A percentile compares a stretch with the other conserved stretches of the same genome.
These are phyloP conservation scores for Gigaspora rosea DNA, from an alignment of 192 early-diverging fungal genomes.

Conservation along the genomic window DNA sequence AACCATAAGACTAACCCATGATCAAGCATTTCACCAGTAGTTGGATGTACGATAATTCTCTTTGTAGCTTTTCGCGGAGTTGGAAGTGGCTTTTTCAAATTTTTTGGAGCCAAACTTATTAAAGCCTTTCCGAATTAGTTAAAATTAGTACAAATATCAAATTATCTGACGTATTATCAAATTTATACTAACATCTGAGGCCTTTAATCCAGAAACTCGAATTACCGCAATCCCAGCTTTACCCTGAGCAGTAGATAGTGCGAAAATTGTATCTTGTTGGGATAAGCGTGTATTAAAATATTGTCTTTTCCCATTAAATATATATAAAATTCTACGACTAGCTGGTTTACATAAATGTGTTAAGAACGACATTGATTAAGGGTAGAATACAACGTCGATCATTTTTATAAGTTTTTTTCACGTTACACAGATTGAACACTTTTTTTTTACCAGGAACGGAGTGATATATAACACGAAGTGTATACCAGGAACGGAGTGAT, in stretches of 20 bases:
- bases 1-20: conserved; percentile 61
- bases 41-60: conserved; percentile 49
- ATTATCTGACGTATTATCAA: background rate
- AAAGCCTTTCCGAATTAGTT: background rate
- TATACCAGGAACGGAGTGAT: no score
- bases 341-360: no score
- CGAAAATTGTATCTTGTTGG: conserved; percentile 64
- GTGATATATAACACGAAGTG: no score
- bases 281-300: no score
- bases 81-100: conserved; percentile 29
- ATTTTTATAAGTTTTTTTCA: no score
- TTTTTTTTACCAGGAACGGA: no score
- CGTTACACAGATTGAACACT: no score
- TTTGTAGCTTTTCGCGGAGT: conserved; percentile 49
- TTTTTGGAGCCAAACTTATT: conserved; percentile 19
- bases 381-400: no score
- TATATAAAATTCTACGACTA: no score
- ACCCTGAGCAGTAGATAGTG: conserved; percentile 69
- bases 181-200: conserved; percentile 45
- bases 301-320: no score
- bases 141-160: background rate
- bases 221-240: conserved; percentile 80
- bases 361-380: no score
- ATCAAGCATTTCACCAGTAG: conserved; percentile 53
- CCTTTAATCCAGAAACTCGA: conserved; percentile 64